Evolutionary conservation across 805 yeast genomes (phyloP).

Genomic region (Candida parachauliodes): DNA sequence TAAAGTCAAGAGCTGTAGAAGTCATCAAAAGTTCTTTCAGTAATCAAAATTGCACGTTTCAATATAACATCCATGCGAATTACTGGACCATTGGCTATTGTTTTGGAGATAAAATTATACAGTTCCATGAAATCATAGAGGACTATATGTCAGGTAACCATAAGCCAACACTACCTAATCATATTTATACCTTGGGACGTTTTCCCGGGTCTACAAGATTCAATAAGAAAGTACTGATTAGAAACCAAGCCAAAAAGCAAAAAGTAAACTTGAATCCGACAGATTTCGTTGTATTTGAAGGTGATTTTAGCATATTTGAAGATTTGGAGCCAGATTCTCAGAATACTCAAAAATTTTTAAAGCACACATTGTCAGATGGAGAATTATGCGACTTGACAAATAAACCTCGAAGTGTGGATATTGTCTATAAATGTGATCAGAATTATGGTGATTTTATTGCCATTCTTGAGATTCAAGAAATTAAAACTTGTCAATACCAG

Average conservation of each 20-base stretch:
- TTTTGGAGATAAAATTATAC: slow-evolving; percentile 45
- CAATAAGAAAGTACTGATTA: slow-evolving; percentile 12
- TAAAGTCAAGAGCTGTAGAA: slow-evolving; percentile 16
- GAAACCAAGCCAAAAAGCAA: slow-evolving; percentile 20
- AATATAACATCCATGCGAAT: slow-evolving; percentile 28
- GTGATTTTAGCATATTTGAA: slow-evolving; percentile 20
- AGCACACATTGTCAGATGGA: slow-evolving; percentile 44
- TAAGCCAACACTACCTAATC: slow-evolving; percentile 27
- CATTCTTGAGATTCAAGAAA: slow-evolving; percentile 46
- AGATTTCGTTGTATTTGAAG: slow-evolving; percentile 29
- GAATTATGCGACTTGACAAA: slow-evolving; percentile 58
- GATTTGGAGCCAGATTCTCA: slow-evolving; percentile 13
- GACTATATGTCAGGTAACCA: slow-evolving; percentile 25
- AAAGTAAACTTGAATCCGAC: slow-evolving; percentile 14
- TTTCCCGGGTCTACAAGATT: slow-evolving; percentile 22
- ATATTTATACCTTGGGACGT: slow-evolving; percentile 34
- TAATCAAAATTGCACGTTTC: slow-evolving; percentile 20
- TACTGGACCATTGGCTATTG: slow-evolving; percentile 57
- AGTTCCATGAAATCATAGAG: slow-evolving; percentile 39
- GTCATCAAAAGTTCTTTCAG: slow-evolving; percentile 16
- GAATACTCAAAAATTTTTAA: slow-evolving; percentile 26
- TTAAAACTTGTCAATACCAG: slow-evolving; percentile 55
- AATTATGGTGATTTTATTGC: slow-evolving; percentile 12
- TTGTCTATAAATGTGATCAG: slow-evolving; percentile 55
- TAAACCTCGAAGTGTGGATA: slow-evolving; percentile 48